Base-by-base conservation (phyloP, 495 filamentous ascomycete species). In the Neurospora tetraspora region DNA sequence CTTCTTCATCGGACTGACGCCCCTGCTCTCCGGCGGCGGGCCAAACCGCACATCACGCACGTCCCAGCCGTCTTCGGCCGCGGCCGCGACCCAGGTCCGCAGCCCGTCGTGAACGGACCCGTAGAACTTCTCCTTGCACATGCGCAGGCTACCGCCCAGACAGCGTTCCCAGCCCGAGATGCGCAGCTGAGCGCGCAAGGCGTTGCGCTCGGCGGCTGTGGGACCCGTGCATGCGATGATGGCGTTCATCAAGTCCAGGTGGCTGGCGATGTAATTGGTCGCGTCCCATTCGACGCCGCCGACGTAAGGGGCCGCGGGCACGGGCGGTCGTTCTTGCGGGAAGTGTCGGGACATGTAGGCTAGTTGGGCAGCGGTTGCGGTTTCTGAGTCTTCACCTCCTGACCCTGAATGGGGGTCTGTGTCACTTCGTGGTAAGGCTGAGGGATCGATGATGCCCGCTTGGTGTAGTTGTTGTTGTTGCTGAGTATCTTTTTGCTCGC, bases 221-320 rank as follows among this genome's bases (percentile, higher is more conserved):
- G 93, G 91, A 18, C 78, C 79, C 7, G 96, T 85, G 70, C 89
- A 93, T n/a, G 96, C 93, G 74, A 98, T 82, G 72, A 98, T 87
- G 39, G 92, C 96, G 80, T 98, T 99, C 59, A 98, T 77, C 18
- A 99, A 89, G 82, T 98, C 96, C 12, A 99, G 84, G 77, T 99
- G 96, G 7, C 91, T 89, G 39, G 94, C 93, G 18, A 99, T 85
- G 77, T 99, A 99, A 81, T 95, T 97, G 11, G 96, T 98, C 11
- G 96, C 94, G 80, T 99, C 96, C 96, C 96, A 99, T 83, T 99
- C 96, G 14, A 99, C 96, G 69, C 96, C 96, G 47, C 96, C 96
- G 68, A 99, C 94, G 80, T 98, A 98, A 10, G 96, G 96, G 20
- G 95, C 95, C 27, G 96, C 94, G 14, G 96, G 94, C 7, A 98